Base-by-base conservation (phyloP, 352 stramenopile genomes). In the Globisporangium ultimum region DNA sequence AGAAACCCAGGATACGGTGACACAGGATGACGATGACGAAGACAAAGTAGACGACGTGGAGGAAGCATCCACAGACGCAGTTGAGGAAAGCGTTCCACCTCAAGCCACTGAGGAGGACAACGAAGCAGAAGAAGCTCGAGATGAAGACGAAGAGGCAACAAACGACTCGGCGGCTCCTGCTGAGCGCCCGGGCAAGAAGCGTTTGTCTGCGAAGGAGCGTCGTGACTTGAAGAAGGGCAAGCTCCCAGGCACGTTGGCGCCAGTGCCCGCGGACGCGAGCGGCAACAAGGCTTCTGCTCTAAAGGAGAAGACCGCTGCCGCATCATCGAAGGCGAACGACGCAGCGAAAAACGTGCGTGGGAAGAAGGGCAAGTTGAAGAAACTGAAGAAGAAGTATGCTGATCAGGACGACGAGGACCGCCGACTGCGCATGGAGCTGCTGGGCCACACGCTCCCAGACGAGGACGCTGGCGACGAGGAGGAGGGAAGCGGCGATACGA, bases 391-490 rank as follows among this genome's bases (percentile, higher is more conserved):
- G 64, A 98, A 98, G 67, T 99, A 99, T 65, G 84, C 74, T 0
- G 95, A 99, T 48, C 96, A 99, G 74, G 95, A 98, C 64, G 95
- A 98, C 0, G 95, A 98, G 48, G 95, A 99, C 68, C 78, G 91
- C 17, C 81, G 87, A 12, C 58, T 98, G 38, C 91, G 94, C 7
- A 97, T 99, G 78, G 69, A 97, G 48, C 87, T 87, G 8, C 80
- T 99, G 17, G 92, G 91, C 2, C 73, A 95, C 56, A 62, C 71
- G 0, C 53, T 84, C 28, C 48, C 32, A 28, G 52, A 68, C 11
- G 58, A 72, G 3, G 63, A 70, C 8, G 66, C 54, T 7, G 58
- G 68, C 20, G 65, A 71, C 9, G 61, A 73, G 10, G 61, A 67
- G 7, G 48, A 49, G 17, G 28, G 24, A 15, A 20, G 21, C 10